Conservation (phyloP, 768 basidiomycete genomes). For the Macrolepiota dolichaula region DNA sequence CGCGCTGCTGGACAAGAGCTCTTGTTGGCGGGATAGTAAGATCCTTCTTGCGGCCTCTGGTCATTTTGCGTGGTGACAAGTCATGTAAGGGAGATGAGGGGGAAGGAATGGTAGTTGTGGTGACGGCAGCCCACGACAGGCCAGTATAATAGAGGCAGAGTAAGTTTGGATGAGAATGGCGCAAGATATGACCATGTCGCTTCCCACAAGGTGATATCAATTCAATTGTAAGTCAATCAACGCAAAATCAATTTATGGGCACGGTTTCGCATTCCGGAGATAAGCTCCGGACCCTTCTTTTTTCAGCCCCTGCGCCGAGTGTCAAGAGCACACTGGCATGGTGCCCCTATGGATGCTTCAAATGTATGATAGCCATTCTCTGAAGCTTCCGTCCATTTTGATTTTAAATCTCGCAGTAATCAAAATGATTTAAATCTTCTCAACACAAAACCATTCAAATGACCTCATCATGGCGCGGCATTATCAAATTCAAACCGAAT, state of each 20-base stretch:
- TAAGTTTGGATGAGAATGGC: slow-evolving; percentile 30
- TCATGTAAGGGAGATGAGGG: slow-evolving; percentile 6
- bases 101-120: slow-evolving; percentile 14
- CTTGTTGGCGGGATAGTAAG: slow-evolving; percentile 56
- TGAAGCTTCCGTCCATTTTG: not conserved
- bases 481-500: slow-evolving; percentile 6
- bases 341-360: not conserved
- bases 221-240: slow-evolving; percentile 14
- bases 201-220: slow-evolving; percentile 12
- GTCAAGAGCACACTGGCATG: not conserved
- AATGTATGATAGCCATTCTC: not conserved
- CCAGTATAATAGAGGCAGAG: slow-evolving; percentile 16
- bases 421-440: not conserved
- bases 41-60: slow-evolving; percentile 66
- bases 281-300: slow-evolving; percentile 12
- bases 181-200: slow-evolving; percentile 27
- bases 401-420: not conserved
- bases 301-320: not conserved
- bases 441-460: not conserved
- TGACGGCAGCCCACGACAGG: slow-evolving; percentile 12
- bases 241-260: slow-evolving; percentile 18
- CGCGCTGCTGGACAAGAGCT: slow-evolving; percentile 58
- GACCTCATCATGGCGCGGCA: not conserved
- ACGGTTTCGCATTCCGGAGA: slow-evolving; percentile 4
- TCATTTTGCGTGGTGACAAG: slow-evolving; percentile 33